Evolutionary conservation across 2,329 filamentous ascomycete genomes (phyloP).

Genomic region (Colletotrichum abscissum): DNA sequence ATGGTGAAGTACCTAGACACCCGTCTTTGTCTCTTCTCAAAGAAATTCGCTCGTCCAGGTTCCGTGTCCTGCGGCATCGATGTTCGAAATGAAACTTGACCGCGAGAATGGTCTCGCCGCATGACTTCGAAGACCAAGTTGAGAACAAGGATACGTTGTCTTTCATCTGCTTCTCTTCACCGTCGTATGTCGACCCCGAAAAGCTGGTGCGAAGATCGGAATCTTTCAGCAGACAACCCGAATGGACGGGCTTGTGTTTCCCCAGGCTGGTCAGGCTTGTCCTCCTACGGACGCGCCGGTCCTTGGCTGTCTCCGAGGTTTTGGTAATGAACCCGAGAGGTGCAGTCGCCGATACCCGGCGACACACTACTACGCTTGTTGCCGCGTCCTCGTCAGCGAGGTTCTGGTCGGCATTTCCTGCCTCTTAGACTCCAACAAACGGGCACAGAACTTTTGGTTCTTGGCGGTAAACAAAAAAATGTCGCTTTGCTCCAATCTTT

Average conservation of each 20-base stretch:
- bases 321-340: conserved; percentile 2
- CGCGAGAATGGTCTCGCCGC: background rate
- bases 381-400: background rate
- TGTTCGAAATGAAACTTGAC: background rate
- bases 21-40: background rate
- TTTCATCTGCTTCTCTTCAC: background rate
- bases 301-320: conserved; percentile 12
- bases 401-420: background rate
- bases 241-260: background rate
- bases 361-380: background rate
- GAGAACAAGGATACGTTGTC: conserved; percentile 2
- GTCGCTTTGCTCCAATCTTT: background rate
- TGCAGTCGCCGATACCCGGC: background rate
- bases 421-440: background rate
- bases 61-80: background rate
- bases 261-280: background rate
- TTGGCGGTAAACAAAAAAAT: background rate
- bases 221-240: background rate
- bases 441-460: background rate
- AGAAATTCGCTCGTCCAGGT: background rate
- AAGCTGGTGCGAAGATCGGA: background rate
- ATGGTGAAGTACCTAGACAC: background rate
- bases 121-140: background rate
- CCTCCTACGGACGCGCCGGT: conserved; percentile 6
- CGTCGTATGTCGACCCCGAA: background rate